A percentile compares a stretch with the other conserved stretches of the same genome.
These are phyloP conservation scores for Alternaria novae-zelandiae DNA, from an alignment of 2,329 filamentous ascomycete genomes.

Conservation along the genomic window DNA sequence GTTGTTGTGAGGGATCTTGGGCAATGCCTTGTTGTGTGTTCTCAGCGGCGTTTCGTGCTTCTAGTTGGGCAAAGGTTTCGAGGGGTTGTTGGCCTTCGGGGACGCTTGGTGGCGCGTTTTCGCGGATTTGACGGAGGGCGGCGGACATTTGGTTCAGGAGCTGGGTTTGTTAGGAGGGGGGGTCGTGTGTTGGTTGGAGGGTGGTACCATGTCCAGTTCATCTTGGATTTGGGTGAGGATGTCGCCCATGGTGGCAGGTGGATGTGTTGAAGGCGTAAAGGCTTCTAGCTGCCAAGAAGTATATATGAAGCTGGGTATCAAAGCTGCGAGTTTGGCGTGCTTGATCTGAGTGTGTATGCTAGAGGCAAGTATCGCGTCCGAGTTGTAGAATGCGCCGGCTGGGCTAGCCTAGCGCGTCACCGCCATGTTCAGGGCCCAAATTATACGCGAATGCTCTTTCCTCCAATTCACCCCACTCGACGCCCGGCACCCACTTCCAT, in stretches of 20 bases:
- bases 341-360: not conserved
- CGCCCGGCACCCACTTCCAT: not conserved
- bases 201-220: constrained; percentile 75
- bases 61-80: constrained; percentile 39
- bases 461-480: constrained; percentile 2
- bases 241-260: constrained; percentile 65
- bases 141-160: constrained; percentile 57
- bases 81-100: constrained; percentile 53
- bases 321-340: not conserved
- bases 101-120: constrained; percentile 49
- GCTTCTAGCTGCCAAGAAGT: not conserved
- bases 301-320: no score
- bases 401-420: constrained; percentile 25
- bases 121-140: constrained; percentile 53
- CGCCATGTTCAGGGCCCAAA: constrained; percentile 10
- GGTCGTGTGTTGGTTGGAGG: not conserved
- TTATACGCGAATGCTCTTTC: constrained; percentile 22
- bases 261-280: no score
- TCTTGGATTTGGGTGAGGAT: constrained; percentile 84
- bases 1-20: constrained; percentile 18
- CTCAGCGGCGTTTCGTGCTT: constrained; percentile 32
- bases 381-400: constrained; percentile 15
- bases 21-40: constrained; percentile 19
- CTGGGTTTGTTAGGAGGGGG: constrained; percentile 30
- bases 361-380: not conserved